Evolutionary conservation across 768 basidiomycete genomes (phyloP).

Genomic region (Clitopilus passeckerianus): DNA sequence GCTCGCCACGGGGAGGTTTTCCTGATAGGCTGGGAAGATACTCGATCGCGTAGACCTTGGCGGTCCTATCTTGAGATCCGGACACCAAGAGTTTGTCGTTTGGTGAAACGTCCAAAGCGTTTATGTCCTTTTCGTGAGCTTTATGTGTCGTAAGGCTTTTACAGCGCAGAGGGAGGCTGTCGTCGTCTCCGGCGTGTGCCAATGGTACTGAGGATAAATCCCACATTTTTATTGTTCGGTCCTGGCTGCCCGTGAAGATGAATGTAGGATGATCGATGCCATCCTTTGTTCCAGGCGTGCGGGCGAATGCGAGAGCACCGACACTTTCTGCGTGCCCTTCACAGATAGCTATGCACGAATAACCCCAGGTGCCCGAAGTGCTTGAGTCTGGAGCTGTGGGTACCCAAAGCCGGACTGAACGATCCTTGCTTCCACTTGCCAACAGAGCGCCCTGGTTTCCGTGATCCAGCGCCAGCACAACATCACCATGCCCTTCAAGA

Average conservation of each 20-base stretch:
- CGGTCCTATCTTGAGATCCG: slow-evolving; percentile 93
- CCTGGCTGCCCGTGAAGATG: slow-evolving; percentile 94
- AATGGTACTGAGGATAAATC: slow-evolving; percentile 59
- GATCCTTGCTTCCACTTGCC: slow-evolving; percentile 92
- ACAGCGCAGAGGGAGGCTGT: slow-evolving; percentile 40
- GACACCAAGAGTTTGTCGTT: slow-evolving; percentile 87
- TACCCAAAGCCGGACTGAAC: slow-evolving; percentile 82
- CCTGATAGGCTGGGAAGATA: slow-evolving; percentile 38
- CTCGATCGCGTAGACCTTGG: slow-evolving; percentile 81
- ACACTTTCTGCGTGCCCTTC: slow-evolving; percentile 95
- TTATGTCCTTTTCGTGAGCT: slow-evolving; percentile 99
- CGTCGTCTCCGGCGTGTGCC: slow-evolving; percentile 14
- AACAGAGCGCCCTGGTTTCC: slow-evolving; percentile 65
- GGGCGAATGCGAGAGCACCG: slow-evolving; percentile 84
- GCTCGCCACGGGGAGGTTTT: slow-evolving; percentile 54
- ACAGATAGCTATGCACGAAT: slow-evolving; percentile 79
- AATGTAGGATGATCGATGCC: slow-evolving; percentile 42
- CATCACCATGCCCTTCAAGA: slow-evolving; percentile 85
- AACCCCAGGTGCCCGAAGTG: slow-evolving; percentile 36
- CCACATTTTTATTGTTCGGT: slow-evolving; percentile 99
- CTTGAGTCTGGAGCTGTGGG: slow-evolving; percentile 16
- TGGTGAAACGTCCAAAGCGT: slow-evolving; percentile 88
- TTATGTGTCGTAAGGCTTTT: slow-evolving; percentile 80
- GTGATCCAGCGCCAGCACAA: slow-evolving; percentile 81
- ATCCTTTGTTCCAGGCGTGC: slow-evolving; percentile 30